phyloP scores from a whole-genome alignment of 2,329 filamentous ascomycete genomes.

The Hypoxylon sp. region DNA sequence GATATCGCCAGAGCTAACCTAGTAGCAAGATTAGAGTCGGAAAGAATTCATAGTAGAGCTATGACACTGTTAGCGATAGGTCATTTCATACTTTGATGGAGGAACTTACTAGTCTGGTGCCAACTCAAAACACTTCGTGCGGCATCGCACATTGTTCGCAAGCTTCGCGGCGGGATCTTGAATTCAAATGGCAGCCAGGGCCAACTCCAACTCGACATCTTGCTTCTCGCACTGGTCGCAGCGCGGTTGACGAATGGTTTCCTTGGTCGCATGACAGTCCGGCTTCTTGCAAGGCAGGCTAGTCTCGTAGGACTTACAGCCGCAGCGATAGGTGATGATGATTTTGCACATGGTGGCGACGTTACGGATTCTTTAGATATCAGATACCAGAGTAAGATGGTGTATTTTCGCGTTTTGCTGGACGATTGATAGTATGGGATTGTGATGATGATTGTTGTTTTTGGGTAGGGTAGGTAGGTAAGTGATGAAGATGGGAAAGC shows the following conservation, averaged over 20 bases:
- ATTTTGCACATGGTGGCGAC: slow-evolving; percentile 30
- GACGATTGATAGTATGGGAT: too few species aligned
- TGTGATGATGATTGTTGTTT: too few species aligned
- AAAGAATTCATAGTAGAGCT: not conserved
- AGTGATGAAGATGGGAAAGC: too few species aligned
- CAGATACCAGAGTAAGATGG: too few species aligned
- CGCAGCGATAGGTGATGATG: slow-evolving; percentile 31
- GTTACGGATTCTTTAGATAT: too few species aligned
- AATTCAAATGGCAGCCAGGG: slow-evolving; percentile 1
- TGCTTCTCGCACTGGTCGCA: slow-evolving; percentile 17
- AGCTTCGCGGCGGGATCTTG: not conserved
- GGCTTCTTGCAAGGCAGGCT: slow-evolving; percentile 15
- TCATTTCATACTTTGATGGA: not conserved
- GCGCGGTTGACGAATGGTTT: slow-evolving; percentile 12
- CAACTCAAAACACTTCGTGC: too few species aligned
- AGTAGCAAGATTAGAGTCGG: not conserved
- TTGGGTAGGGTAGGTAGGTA: too few species aligned
- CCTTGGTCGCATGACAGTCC: slow-evolving; percentile 8
- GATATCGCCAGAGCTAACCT: not conserved
- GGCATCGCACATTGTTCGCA: too few species aligned
- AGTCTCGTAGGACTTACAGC: slow-evolving; percentile 31
- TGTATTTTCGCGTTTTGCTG: too few species aligned
- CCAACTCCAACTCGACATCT: slow-evolving; percentile 9
- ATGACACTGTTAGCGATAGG: not conserved
- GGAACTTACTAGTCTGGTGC: not conserved